Evolutionary conservation across 1,284 basidiomycete genomes (phyloP).

Genomic region (Melampsora abietis-canadensis): DNA sequence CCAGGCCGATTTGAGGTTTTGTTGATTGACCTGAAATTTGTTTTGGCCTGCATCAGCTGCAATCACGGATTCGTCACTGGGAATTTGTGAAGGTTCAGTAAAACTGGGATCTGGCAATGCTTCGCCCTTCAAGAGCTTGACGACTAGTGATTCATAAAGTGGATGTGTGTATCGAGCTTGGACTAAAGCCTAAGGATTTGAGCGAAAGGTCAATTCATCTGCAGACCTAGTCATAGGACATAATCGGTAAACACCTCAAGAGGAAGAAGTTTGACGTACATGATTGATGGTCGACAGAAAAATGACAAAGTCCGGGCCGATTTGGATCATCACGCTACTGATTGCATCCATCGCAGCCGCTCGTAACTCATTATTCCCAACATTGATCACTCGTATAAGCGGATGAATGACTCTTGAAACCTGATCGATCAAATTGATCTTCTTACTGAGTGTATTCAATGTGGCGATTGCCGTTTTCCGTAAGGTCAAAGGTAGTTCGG

Average conservation of each 20-base stretch:
- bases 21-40: slow-evolving; percentile 95
- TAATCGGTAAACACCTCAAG: neutral
- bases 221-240: neutral
- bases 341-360: slow-evolving; percentile 88
- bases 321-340: slow-evolving; percentile 84
- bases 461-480: slow-evolving; percentile 87
- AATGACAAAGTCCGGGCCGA: slow-evolving; percentile 93
- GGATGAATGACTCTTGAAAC: slow-evolving; percentile 96
- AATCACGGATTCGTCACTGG: slow-evolving; percentile 54
- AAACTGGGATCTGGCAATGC: slow-evolving; percentile 65
- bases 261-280: slow-evolving; percentile 57
- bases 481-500: slow-evolving; percentile 70
- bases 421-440: slow-evolving; percentile 98
- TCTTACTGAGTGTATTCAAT: slow-evolving; percentile 81
- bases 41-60: slow-evolving; percentile 65
- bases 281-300: slow-evolving; percentile 97
- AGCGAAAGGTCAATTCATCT: neutral
- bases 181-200: slow-evolving; percentile 63
- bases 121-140: slow-evolving; percentile 87
- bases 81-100: slow-evolving; percentile 55
- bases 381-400: slow-evolving; percentile 78
- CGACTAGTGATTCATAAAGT: slow-evolving; percentile 82
- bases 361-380: slow-evolving; percentile 73
- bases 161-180: slow-evolving; percentile 77
- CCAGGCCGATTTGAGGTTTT: slow-evolving; percentile 96